Base-by-base conservation (phyloP, 1,139 yeast species). In the Geotrichum restrictum region DNA sequence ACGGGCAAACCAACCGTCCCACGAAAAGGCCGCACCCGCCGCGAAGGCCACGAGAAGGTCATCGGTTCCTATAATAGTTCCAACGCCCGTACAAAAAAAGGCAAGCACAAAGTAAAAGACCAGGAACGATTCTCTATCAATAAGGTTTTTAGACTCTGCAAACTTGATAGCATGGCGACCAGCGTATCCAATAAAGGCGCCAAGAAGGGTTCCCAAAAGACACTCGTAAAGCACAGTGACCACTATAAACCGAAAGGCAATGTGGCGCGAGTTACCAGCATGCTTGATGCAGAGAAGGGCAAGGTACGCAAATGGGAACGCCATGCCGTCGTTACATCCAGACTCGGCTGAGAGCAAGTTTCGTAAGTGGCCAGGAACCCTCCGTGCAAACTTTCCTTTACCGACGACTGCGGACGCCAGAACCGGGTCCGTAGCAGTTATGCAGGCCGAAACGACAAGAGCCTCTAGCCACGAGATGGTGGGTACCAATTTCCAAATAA, bases 331-430 rank as follows among this genome's bases (percentile, higher is more conserved):
- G 69, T 93, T 93, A 70, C 97, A 91, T 8, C 96, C 98, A 0
- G 97, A 88, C 66, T 93, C 98, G 0, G 98, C 97, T 31, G 94
- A 81, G 42, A 93, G 72, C 49, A 93, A 72, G 64, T 93, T 91
- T 67, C 98, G 77, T 69, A 93, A 78, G 71, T 93, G 98, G 5
- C 98, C 98, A 0, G 98, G 98, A 13, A 93, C 98, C 59, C 97
- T 80, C 65, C 81, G 83, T n/a, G 98, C 97, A 68, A 93, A 93
- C 64, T 91, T 89, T 59, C 98, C 98, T 64, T 88, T 88, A 73
- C 98, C 97, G 19, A 93, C 98, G 18, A 93, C 98, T 0, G 98
- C 97, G 37, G 96, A 95, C 0, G 98, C 98, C 65, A 93, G 76
- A 49, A 93, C 95, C 3, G 98, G 98, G 70, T 93, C 98, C 0